Evolutionary conservation across 2,329 filamentous ascomycete species (phyloP).

Genomic region (Fusarium austroafricanum): DNA sequence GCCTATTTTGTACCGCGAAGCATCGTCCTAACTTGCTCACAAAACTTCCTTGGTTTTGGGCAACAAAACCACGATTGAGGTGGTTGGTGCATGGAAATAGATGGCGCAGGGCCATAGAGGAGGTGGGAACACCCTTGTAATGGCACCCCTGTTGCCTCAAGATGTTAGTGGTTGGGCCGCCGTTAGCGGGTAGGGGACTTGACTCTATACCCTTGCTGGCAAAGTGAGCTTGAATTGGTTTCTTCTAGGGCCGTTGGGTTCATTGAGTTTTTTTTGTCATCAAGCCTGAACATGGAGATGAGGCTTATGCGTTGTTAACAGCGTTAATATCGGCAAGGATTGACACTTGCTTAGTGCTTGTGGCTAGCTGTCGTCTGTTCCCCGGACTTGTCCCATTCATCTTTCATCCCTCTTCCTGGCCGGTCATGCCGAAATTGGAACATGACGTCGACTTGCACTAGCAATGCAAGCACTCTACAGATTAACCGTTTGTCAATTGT

Average conservation of each 20-base stretch:
- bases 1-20: slow-evolving; percentile 27
- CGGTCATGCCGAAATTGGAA: slow-evolving; percentile 26
- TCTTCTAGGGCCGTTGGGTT: background rate
- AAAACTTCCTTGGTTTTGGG: slow-evolving; percentile 10
- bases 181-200: slow-evolving; percentile 7
- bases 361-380: too few relatives aligned
- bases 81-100: slow-evolving; percentile 38
- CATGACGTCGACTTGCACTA: slow-evolving; percentile 33
- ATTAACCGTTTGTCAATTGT: background rate
- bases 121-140: slow-evolving; percentile 29
- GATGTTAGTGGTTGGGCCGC: slow-evolving; percentile 32
- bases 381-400: background rate
- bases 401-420: background rate
- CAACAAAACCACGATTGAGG: slow-evolving; percentile 8
- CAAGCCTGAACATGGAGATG: slow-evolving; percentile 13
- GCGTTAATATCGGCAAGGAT: background rate
- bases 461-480: slow-evolving; percentile 39
- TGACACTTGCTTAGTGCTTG: background rate
- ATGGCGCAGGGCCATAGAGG: slow-evolving; percentile 30
- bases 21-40: slow-evolving; percentile 11
- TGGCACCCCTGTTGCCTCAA: slow-evolving; percentile 20
- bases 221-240: background rate
- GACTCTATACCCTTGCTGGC: background rate
- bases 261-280: background rate
- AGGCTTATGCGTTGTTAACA: slow-evolving; percentile 8